Evolutionary conservation across 768 basidiomycete genomes (phyloP).

Genomic region (Boletus sp.): DNA sequence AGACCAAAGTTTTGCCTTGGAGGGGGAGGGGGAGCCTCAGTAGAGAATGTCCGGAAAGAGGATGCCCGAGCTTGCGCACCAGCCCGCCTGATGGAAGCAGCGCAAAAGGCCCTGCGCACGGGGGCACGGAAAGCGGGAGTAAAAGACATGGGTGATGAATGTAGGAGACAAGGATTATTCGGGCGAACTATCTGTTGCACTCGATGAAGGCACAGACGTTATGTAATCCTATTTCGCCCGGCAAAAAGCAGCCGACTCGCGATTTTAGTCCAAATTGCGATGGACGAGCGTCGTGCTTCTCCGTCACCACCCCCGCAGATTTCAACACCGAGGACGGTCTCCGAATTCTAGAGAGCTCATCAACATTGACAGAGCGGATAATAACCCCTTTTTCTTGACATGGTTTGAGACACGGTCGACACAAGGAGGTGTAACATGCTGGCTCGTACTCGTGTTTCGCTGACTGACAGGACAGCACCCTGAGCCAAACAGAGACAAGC

Average conservation of each 20-base stretch:
- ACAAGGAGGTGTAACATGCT: too few species aligned
- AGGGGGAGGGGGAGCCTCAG: constrained; percentile 40
- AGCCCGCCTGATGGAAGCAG: constrained; percentile 26
- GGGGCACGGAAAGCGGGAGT: constrained; percentile 46
- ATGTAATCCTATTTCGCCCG: constrained; percentile 14
- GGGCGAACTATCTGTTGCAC: constrained; percentile 12
- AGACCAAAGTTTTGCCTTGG: constrained; percentile 57
- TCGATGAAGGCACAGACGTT: neutral
- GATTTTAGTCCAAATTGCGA: neutral
- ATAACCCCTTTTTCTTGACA: neutral
- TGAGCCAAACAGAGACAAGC: constrained; percentile 5
- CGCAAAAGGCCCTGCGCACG: constrained; percentile 41
- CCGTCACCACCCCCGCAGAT: neutral
- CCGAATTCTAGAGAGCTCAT: neutral
- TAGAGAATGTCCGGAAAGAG: constrained; percentile 59
- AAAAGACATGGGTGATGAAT: constrained; percentile 49
- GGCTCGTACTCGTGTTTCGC: neutral
- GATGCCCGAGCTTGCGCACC: constrained; percentile 34
- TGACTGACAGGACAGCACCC: neutral
- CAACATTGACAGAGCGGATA: neutral
- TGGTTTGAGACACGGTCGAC: neutral
- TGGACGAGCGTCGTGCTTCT: constrained; percentile 9
- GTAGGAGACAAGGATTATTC: neutral
- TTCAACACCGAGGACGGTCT: neutral
- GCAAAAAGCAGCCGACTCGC: neutral